These are phyloP conservation scores for Leucaena leucocephala DNA, from an alignment of 306 rosid species.

Conservation along the genomic window DNA sequence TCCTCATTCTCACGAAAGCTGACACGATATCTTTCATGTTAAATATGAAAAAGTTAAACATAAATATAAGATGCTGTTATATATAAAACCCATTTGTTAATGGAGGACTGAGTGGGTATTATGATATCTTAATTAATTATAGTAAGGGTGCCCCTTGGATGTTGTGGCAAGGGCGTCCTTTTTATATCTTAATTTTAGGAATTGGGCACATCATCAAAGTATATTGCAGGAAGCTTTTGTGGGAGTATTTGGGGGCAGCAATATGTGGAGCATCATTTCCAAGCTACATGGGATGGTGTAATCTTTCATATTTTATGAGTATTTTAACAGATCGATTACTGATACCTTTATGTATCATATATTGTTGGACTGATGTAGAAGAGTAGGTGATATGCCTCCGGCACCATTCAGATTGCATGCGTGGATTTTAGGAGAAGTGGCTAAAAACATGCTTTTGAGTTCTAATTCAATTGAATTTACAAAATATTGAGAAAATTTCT, in stretches of 20 bases:
- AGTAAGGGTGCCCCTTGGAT: background rate
- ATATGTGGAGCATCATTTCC: slow-evolving; percentile 67
- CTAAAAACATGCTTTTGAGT: no score
- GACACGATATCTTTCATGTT: background rate
- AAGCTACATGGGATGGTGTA: slow-evolving; percentile 55
- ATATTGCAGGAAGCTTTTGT: slow-evolving; percentile 56
- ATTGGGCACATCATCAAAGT: slow-evolving; percentile 22
- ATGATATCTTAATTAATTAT: background rate
- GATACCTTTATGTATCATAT: slow-evolving; percentile 35
- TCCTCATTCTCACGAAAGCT: background rate
- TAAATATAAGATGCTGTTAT: no score
- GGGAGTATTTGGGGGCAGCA: slow-evolving; percentile 55
- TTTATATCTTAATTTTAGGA: background rate
- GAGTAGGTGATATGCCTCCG: slow-evolving; percentile 7
- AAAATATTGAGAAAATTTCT: no score
- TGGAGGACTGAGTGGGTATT: background rate
- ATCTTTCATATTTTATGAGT: slow-evolving; percentile 35
- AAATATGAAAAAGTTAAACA: background rate
- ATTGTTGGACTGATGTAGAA: slow-evolving; percentile 35
- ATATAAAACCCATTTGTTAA: background rate
- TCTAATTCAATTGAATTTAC: no score
- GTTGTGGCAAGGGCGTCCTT: background rate
- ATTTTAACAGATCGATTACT: slow-evolving; percentile 2
- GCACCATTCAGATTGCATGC: no score
- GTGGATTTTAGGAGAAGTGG: no score